These are phyloP conservation scores for Kodamaea kaohsiungensis DNA, from an alignment of 805 yeast genomes.

Conservation along the genomic window DNA sequence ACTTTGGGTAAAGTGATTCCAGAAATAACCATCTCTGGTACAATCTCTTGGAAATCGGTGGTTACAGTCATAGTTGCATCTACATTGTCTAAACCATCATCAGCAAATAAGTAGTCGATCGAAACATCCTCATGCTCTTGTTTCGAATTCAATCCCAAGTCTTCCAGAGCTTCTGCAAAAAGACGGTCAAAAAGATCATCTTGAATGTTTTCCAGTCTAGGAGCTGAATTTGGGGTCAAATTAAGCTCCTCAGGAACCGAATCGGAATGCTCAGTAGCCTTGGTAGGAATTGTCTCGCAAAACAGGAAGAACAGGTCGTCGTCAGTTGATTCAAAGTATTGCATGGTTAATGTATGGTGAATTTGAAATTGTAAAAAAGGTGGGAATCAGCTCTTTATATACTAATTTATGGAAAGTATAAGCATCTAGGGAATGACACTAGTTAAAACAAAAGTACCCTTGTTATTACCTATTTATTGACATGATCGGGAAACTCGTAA, in stretches of 20 bases:
- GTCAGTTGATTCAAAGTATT: background rate
- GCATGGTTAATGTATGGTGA: background rate
- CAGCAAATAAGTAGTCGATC: background rate
- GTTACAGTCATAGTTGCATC: background rate
- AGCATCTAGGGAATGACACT: background rate
- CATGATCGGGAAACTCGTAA: background rate
- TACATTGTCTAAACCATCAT: background rate
- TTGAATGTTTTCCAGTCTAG: background rate
- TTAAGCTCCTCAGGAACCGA: background rate
- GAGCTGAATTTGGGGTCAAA: background rate
- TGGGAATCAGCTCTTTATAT: background rate
- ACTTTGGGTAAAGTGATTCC: background rate
- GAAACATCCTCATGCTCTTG: background rate
- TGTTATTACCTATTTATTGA: background rate
- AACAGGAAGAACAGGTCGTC: background rate
- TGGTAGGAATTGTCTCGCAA: background rate
- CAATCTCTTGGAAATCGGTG: background rate
- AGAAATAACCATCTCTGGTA: background rate
- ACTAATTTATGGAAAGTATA: background rate
- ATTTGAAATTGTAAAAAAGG: background rate
- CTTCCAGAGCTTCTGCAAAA: background rate
- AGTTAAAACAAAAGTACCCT: background rate
- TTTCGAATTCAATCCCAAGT: background rate
- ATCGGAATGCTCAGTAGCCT: background rate
- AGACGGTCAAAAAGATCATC: background rate